These are phyloP conservation scores for Fusarium algeriense DNA, from an alignment of 2,329 filamentous ascomycete genomes.

Conservation along the genomic window DNA sequence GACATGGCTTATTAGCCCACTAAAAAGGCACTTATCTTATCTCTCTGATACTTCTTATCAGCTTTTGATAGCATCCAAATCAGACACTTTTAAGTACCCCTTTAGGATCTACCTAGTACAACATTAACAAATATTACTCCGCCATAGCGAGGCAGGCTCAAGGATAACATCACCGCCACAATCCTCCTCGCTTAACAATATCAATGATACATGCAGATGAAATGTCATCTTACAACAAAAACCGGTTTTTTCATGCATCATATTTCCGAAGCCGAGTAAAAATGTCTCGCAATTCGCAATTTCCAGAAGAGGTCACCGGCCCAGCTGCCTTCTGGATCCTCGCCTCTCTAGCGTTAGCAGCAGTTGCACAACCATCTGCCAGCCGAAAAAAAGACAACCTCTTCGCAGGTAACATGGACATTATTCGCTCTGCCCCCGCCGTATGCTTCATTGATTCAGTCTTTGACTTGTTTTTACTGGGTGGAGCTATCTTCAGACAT, in stretches of 20 bases:
- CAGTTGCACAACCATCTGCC: background rate
- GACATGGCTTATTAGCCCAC: background rate
- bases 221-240: background rate
- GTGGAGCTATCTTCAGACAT: accelerated
- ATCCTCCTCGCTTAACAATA: background rate
- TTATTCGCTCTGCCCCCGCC: background rate
- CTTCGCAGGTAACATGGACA: constrained; percentile 10
- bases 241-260: accelerated
- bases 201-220: background rate
- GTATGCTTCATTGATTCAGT: constrained; percentile 5
- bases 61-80: no score
- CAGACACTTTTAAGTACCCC: accelerated
- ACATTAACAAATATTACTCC: accelerated
- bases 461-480: background rate
- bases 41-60: background rate
- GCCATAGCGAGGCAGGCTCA: background rate
- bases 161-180: background rate
- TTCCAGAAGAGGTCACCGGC: constrained; percentile 6
- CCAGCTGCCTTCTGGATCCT: constrained; percentile 22
- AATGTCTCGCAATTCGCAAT: background rate
- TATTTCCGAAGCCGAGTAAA: background rate
- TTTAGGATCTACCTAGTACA: background rate
- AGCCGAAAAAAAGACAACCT: background rate
- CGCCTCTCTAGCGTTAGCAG: constrained; percentile 3
- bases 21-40: background rate